phyloP scores from a whole-genome alignment of 2,329 filamentous ascomycete species.

The Colletotrichum spinosum region DNA sequence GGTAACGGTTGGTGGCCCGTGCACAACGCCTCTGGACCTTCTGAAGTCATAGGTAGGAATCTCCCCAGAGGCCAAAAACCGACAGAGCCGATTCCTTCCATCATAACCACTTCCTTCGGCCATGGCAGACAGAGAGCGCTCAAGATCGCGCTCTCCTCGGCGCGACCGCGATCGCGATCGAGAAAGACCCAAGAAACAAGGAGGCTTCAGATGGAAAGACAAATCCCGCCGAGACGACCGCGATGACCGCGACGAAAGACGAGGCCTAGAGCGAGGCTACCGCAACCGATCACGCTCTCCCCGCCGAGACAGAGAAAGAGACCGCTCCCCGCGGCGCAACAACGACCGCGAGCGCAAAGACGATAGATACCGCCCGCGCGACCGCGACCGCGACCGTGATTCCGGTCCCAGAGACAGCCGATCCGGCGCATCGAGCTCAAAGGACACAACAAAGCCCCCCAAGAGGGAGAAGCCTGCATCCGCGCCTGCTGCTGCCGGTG shows the following conservation, averaged over 20 bases:
- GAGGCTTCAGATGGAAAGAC: conserved; percentile 70
- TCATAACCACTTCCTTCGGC: neutral
- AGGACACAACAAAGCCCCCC: conserved; percentile 43
- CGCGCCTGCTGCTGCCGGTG: conserved; percentile 46
- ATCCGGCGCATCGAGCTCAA: conserved; percentile 43
- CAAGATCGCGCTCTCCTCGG: conserved; percentile 37
- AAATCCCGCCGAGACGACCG: conserved; percentile 59
- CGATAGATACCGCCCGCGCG: conserved; percentile 45
- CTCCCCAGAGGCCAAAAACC: too few relatives aligned
- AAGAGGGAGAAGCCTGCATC: conserved; percentile 46
- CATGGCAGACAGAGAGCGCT: conserved; percentile 35
- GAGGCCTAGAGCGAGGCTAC: conserved; percentile 64
- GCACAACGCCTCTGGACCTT: too few relatives aligned
- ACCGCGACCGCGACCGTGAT: conserved; percentile 40
- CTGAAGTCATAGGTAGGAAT: too few relatives aligned
- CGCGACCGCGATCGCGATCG: conserved; percentile 31
- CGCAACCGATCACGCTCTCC: conserved; percentile 56
- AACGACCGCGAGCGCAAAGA: conserved; percentile 51
- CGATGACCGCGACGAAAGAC: conserved; percentile 49
- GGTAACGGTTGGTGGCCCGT: too few relatives aligned
- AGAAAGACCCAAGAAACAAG: conserved; percentile 33
- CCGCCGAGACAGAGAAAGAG: conserved; percentile 43
- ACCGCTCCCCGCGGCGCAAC: conserved; percentile 28
- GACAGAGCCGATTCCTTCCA: neutral
- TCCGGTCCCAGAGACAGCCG: conserved; percentile 42